phyloP scores from a whole-genome alignment of 805 yeast species.

The Maudiozyma pseudohumilis region DNA sequence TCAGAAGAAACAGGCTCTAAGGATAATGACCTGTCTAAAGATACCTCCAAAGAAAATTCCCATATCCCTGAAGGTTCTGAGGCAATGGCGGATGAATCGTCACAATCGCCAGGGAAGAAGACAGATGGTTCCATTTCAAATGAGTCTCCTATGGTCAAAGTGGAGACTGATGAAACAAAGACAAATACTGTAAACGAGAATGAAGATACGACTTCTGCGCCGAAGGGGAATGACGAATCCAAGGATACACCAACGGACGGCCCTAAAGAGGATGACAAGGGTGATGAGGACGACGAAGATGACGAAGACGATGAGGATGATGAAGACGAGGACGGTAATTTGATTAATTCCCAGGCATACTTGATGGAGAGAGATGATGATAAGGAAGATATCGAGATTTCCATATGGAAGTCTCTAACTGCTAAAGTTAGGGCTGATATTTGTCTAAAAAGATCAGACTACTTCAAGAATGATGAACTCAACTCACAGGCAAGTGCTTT shows the following conservation, averaged over 20 bases:
- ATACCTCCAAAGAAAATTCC: constrained; percentile 20
- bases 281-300: constrained; percentile 17
- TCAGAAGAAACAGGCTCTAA: constrained; percentile 10
- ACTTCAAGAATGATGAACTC: constrained; percentile 51
- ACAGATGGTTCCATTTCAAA: too few species aligned
- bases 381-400: constrained; percentile 59
- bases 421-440: constrained; percentile 71
- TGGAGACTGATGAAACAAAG: background rate
- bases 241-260: constrained; percentile 4
- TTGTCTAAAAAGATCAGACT: constrained; percentile 53
- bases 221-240: background rate
- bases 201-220: background rate
- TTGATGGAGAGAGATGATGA: constrained; percentile 48
- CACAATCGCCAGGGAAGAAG: constrained; percentile 24
- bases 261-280: constrained; percentile 9
- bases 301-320: constrained; percentile 31
- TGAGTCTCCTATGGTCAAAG: background rate
- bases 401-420: constrained; percentile 76
- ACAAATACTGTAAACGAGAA: constrained; percentile 11
- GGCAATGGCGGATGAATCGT: constrained; percentile 9
- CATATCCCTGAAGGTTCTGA: constrained; percentile 22
- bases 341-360: constrained; percentile 34
- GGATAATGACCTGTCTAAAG: constrained; percentile 17
- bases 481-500: constrained; percentile 63
- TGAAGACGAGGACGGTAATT: constrained; percentile 39